phyloP scores from a whole-genome alignment of 2,329 filamentous ascomycete species.

The Aspergillus ochraceus region DNA sequence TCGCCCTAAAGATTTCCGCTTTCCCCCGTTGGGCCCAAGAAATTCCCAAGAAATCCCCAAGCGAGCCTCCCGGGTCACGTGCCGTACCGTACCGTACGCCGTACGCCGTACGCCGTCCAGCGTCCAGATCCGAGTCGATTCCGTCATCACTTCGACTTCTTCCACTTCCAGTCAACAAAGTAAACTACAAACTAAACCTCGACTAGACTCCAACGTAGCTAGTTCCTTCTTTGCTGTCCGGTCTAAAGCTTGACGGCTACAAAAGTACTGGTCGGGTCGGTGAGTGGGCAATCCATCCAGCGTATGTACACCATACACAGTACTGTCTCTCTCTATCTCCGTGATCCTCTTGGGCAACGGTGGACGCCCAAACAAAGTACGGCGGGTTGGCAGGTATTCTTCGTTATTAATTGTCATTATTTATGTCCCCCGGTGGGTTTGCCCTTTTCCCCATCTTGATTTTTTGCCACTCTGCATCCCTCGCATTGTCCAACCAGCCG shows the following conservation, averaged over 20 bases:
- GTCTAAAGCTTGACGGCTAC: not conserved
- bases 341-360: too few species aligned
- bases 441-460: not conserved
- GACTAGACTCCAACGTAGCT: too few species aligned
- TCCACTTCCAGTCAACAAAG: not conserved
- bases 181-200: not conserved
- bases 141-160: not conserved
- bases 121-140: not conserved
- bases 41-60: too few species aligned
- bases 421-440: not conserved
- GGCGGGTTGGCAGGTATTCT: too few species aligned
- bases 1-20: not conserved
- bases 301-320: too few species aligned
- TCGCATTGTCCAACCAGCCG: not conserved
- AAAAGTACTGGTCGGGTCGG: not conserved
- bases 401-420: too few species aligned
- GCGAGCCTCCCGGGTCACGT: constrained; percentile 7
- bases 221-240: not conserved
- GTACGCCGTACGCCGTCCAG: not conserved
- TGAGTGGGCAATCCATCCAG: too few species aligned
- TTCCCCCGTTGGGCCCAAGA: too few species aligned
- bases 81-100: not conserved
- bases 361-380: too few species aligned
- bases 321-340: too few species aligned
- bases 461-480: not conserved